Conservation (phyloP, 345 rosid genomes). For the Rhodamnia rubescens region DNA sequence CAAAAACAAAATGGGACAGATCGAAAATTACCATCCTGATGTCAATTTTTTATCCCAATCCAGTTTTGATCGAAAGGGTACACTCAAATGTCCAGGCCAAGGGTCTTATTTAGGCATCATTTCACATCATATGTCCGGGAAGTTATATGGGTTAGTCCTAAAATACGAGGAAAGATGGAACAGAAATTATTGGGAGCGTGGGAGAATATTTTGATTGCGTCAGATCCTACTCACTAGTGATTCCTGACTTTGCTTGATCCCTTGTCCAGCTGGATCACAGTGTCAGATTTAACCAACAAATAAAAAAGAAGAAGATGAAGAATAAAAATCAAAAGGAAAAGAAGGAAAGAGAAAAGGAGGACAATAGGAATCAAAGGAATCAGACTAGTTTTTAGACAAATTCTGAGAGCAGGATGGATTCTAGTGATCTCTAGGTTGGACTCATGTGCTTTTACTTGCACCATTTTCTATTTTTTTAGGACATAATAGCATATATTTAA, state of each 20-base stretch:
- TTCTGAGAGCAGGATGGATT: not conserved
- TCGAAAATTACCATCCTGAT: not conserved
- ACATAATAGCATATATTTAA: not conserved
- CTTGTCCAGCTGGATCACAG: not conserved
- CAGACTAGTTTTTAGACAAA: not conserved
- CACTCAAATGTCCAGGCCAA: not conserved
- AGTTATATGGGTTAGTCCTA: not conserved
- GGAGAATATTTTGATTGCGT: constrained; percentile 10
- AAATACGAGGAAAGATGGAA: not conserved
- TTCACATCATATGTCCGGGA: not conserved
- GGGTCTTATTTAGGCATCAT: not conserved
- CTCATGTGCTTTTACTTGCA: not conserved
- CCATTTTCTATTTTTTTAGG: not conserved
- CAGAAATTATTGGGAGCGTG: not conserved
- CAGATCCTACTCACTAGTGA: constrained; percentile 35
- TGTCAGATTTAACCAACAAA: not conserved
- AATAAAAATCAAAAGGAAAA: not conserved
- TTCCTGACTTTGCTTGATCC: constrained; percentile 9
- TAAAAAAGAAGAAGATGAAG: not conserved
- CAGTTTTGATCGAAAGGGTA: not conserved
- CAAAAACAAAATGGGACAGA: not conserved
- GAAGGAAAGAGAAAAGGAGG: not conserved
- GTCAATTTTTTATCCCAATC: not conserved
- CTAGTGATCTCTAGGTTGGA: not conserved
- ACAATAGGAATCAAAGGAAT: not conserved